These are phyloP conservation scores for Nicotiana benthamiana DNA, from an alignment of 257 asterid genomes.

Conservation along the genomic window DNA sequence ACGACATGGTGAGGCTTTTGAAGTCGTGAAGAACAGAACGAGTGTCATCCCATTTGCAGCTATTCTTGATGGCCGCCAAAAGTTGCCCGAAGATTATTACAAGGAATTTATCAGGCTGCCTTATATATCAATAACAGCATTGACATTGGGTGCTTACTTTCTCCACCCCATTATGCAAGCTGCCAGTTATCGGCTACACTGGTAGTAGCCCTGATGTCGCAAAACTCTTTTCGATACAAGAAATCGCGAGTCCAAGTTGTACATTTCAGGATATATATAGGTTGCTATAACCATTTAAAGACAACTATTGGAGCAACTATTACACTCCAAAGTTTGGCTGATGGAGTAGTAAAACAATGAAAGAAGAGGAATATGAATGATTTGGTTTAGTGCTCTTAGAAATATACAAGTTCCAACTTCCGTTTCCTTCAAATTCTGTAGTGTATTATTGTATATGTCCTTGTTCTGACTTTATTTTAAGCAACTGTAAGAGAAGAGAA, in stretches of 20 bases:
- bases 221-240: not conserved
- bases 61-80: constrained; percentile 83
- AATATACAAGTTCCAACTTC: not conserved
- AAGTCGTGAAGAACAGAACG: constrained; percentile 65
- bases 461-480: not conserved
- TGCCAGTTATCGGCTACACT: constrained; percentile 77
- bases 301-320: not conserved
- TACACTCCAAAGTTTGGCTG: not conserved
- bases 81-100: constrained; percentile 67
- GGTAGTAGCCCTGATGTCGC: constrained; percentile 34
- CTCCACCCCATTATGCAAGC: constrained; percentile 94
- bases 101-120: constrained; percentile 86
- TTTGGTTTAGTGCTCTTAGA: not conserved
- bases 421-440: not conserved
- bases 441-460: not conserved
- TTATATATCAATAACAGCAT: constrained; percentile 52
- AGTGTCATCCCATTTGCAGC: constrained; percentile 91
- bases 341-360: not conserved
- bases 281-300: not conserved
- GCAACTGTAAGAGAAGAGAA: not conserved
- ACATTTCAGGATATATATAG: not conserved
- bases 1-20: constrained; percentile 78
- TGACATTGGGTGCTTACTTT: constrained; percentile 76
- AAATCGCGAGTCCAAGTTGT: not conserved
- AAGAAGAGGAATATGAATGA: not conserved